Conservation (phyloP, 139 green algal species). For the Limnomonas spitsbergensis region DNA sequence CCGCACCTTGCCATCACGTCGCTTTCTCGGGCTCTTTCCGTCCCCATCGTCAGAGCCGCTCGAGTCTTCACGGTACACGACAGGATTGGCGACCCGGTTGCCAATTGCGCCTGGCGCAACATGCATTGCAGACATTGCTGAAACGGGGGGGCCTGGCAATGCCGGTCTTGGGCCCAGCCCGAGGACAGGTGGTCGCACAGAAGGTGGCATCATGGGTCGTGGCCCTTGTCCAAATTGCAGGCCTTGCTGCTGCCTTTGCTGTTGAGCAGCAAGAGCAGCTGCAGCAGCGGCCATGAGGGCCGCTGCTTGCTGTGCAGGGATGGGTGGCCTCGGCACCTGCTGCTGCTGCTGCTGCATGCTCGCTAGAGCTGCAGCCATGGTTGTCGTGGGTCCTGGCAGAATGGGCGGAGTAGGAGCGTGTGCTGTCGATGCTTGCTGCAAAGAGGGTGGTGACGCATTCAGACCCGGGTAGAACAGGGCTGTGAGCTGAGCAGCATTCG, state of each 20-base stretch:
- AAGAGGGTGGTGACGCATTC: too few relatives aligned
- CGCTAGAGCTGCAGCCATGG: not conserved
- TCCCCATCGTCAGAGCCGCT: constrained; percentile 12
- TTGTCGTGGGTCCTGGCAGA: not conserved
- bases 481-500: not conserved
- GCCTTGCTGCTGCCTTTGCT: not conserved
- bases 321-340: not conserved
- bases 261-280: constrained; percentile 4
- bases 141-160: not conserved
- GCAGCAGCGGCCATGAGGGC: constrained; percentile 9
- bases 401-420: not conserved
- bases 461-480: not conserved
- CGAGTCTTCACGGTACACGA: not conserved
- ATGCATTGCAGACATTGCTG: not conserved
- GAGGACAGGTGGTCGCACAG: not conserved
- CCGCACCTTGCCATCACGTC: not conserved
- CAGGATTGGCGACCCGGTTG: not conserved
- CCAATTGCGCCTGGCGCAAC: not conserved
- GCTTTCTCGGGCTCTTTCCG: constrained; percentile 1
- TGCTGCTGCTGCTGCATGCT: too few relatives aligned
- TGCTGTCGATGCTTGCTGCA: not conserved
- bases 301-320: constrained; percentile 2
- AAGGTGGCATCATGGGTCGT: not conserved
- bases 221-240: constrained; percentile 1
- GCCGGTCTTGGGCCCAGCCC: not conserved